Evolutionary conservation across 257 asterid genomes (phyloP).

Genomic region (Penstemon barbatus): DNA sequence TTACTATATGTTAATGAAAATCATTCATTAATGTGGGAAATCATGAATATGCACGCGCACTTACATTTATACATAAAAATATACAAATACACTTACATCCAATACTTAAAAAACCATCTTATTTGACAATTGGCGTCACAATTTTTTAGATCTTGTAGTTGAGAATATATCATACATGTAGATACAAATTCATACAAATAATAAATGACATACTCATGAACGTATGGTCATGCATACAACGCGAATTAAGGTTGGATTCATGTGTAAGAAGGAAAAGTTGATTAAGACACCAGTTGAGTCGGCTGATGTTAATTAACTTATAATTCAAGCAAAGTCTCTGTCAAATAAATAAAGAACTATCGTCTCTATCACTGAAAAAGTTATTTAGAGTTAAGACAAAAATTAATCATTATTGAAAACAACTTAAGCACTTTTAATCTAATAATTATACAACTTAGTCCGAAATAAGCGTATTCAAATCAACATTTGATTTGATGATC

Average conservation of each 20-base stretch:
- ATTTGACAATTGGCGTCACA: no score
- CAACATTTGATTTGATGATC: neutral
- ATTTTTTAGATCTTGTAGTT: no score
- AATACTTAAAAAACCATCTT: no score
- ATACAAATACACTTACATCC: neutral
- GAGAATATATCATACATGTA: neutral
- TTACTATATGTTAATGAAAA: no score
- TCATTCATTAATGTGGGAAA: neutral
- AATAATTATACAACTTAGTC: neutral
- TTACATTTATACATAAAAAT: neutral
- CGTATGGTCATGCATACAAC: no score
- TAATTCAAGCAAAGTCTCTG: no score
- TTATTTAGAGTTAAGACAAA: conserved; percentile 6
- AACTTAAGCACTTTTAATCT: no score
- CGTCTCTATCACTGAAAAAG: conserved; percentile 27
- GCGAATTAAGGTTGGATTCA: no score
- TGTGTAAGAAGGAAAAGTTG: conserved; percentile 20
- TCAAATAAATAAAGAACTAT: conserved; percentile 6
- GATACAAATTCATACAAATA: neutral
- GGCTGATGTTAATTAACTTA: neutral
- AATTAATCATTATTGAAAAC: neutral
- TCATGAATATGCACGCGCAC: neutral
- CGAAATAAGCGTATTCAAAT: neutral
- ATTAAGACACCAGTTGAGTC: conserved; percentile 34
- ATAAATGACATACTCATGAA: neutral